phyloP scores from a whole-genome alignment of 352 stramenopile genomes.

The Thraustochytrium aureum region DNA sequence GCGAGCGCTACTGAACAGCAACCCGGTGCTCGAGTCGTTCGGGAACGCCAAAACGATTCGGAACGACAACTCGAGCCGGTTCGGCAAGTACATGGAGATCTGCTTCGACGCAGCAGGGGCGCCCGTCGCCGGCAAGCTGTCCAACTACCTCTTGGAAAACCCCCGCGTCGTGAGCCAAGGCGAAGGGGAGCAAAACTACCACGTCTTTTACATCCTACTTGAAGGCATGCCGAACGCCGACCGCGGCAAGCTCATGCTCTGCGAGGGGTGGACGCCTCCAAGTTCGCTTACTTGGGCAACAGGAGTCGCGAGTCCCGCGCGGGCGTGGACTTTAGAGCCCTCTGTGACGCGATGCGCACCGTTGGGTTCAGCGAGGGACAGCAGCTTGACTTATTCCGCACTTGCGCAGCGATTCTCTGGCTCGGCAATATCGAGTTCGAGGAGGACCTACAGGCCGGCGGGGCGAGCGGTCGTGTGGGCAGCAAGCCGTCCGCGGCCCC shows the following conservation, averaged over 20 bases:
- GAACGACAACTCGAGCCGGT: slow-evolving; percentile 95
- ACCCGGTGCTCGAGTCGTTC: slow-evolving; percentile 98
- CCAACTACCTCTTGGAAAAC: slow-evolving; percentile 88
- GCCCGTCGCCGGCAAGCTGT: slow-evolving; percentile 71
- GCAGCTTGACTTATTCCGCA: slow-evolving; percentile 83
- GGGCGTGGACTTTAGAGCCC: slow-evolving; percentile 67
- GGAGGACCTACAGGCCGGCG: slow-evolving; percentile 48
- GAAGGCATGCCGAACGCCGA: slow-evolving; percentile 53
- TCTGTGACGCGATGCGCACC: slow-evolving; percentile 61
- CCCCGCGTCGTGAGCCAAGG: slow-evolving; percentile 76
- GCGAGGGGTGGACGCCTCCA: neutral
- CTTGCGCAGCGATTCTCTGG: slow-evolving; percentile 84
- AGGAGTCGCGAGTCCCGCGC: slow-evolving; percentile 55
- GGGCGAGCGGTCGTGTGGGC: slow-evolving; percentile 5
- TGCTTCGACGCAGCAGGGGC: slow-evolving; percentile 87
- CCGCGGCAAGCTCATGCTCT: neutral
- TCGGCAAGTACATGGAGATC: slow-evolving; percentile 98
- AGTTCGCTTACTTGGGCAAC: slow-evolving; percentile 58
- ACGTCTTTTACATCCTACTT: slow-evolving; percentile 88
- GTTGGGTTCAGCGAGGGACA: slow-evolving; percentile 82
- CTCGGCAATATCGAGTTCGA: slow-evolving; percentile 92
- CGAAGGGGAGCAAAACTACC: slow-evolving; percentile 80
- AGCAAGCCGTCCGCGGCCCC: slow-evolving; percentile 58
- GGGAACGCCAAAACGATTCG: slow-evolving; percentile 97
- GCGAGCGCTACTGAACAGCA: slow-evolving; percentile 82